These are phyloP conservation scores for Cichorium intybus DNA, from an alignment of 140 eudicot genomes.

Conservation along the genomic window DNA sequence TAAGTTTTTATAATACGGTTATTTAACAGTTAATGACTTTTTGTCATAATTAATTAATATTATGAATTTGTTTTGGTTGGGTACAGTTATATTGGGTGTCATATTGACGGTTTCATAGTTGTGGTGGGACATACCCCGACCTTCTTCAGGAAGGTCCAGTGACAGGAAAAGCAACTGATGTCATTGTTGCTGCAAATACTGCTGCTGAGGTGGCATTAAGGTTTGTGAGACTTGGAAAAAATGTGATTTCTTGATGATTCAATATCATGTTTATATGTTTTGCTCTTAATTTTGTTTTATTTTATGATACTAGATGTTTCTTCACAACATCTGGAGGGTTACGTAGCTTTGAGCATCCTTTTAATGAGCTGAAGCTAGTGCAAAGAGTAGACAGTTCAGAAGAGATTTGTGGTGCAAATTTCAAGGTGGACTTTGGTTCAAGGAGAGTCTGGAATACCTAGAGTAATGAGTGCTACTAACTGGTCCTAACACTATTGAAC, in stretches of 20 bases:
- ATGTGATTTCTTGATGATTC: conserved; percentile 23
- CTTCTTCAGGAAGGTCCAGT: conserved; percentile 82
- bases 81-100: conserved; percentile 93
- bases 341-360: conserved; percentile 93
- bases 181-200: conserved; percentile 59
- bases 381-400: conserved; percentile 96
- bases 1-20: conserved; percentile 31
- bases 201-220: conserved; percentile 75
- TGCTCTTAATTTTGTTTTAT: background rate
- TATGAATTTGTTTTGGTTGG: conserved; percentile 8
- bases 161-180: conserved; percentile 72
- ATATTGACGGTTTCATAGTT: conserved; percentile 87
- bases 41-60: background rate
- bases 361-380: conserved; percentile 83
- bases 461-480: conserved; percentile 95
- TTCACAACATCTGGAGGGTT: conserved; percentile 91
- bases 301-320: conserved; percentile 62
- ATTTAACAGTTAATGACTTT: background rate
- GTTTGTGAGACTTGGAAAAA: conserved; percentile 51
- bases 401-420: conserved; percentile 82
- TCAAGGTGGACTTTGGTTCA: conserved; percentile 77
- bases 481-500: conserved; percentile 78
- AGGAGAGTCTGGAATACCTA: conserved; percentile 73
- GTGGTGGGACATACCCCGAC: conserved; percentile 89
- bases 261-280: too few species aligned